Base-by-base conservation (phyloP, 768 basidiomycete species). In the Pisolithus albus region DNA sequence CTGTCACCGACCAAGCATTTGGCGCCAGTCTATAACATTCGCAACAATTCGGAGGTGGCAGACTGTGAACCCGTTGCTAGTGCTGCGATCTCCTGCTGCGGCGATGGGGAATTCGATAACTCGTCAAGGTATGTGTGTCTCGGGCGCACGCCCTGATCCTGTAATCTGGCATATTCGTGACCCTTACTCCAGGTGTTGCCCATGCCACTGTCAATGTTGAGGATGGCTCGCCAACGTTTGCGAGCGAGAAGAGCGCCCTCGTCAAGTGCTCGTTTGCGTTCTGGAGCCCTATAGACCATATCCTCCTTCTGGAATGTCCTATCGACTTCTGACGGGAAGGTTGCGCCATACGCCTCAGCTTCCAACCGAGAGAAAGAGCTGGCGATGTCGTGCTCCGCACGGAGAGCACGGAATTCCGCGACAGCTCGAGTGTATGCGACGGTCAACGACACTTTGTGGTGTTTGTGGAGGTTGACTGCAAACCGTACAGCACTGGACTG, bases 331-430 rank as follows among this genome's bases (percentile, higher is more conserved):
- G 78, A 78, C 10, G 74, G 73, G 61, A 88, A 89, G 34, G 70
- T 63, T 15, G 81, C 82, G 38, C 93, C 93, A 61, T 86, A 77
- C 7, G 79, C 68, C 58, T 86, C 76, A 13, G 93, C 92, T 69
- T 98, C 92, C 60, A 83, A 72, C 16, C 76, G 79, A 18, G 95
- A 94, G 48, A 90, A 81, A 3, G 76, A 73, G 37, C 81, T 83
- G 2, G 89, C 78, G 46, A 92, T 77, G 59, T 92, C 81, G 60
- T 88, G 84, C 67, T 90, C 86, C 34, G 92, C 84, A 37, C 93
- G 84, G 38, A 99, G 77, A 15, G 90, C 75, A 43, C 90, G 87
- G 71, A 93, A 99, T 67, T 98, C 91, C 5, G 82, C 76, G 9
- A 93, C 76, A 26, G 91, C 86, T 10, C 74, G 70, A 2, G 78